Evolutionary conservation across 129 eudicot genomes (phyloP), one percentile per base, ranked within the genome.

Genomic region (Flaveria ramosissima): DNA sequence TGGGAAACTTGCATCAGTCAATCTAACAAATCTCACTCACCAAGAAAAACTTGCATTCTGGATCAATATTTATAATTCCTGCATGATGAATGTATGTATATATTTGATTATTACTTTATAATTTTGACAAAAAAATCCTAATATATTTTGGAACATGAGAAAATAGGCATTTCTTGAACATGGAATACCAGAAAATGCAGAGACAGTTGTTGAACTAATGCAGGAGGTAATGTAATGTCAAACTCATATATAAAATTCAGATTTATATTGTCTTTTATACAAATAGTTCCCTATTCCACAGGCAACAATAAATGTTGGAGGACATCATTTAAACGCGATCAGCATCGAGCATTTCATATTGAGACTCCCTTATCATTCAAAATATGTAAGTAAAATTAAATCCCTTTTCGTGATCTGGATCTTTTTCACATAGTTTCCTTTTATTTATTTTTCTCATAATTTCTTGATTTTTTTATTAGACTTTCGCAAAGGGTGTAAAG

Each of bases 21-120:
- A 86, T 19, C 70, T 92, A 78, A 81, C 78, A 12, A 88, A 89
- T 68, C 86, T 88, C 51, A 86, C 79, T 32, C 98, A 92, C 75
- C 96, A 89, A 80, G 91, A 92, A 79, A 92, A 92, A 84, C 97
- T 92, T 24, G 97, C 97, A 36, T 92, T 92, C 77, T 92, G 97
- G 97, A 89, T 92, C 68, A 92, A 92, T 79, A 83, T 84, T 45
- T 92, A 92, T 75, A 92, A 92, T 81, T 89, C 97, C 10, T 92
- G 97, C 88, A 88, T 92, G 96, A 92, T 92, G 97, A 92, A 92
- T 72, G 97, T 92, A 92, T 26, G 96, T 48, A 27, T 12, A 57
- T 48, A 24, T 74, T 53, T 46, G 51, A 27, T 46, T 6, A 27
- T 11, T 15, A 20, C 21, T 46, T 59, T 27, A 6, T 32, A n/a